phyloP scores from a whole-genome alignment of 257 asterid species.

The Parsonsia alboflavescens region DNA sequence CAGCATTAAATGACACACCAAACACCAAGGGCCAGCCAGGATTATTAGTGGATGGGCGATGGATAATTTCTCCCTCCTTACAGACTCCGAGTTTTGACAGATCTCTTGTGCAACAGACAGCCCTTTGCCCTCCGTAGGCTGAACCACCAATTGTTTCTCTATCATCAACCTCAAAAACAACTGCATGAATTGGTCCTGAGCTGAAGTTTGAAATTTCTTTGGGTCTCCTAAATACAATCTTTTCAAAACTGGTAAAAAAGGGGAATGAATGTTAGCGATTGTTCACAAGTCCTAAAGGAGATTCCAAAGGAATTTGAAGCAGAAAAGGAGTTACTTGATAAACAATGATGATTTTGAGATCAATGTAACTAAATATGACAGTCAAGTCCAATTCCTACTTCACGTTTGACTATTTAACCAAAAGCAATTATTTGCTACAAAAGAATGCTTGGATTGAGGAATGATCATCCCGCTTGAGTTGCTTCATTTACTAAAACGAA shows the following conservation, averaged over 20 bases:
- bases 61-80: slow-evolving; percentile 70
- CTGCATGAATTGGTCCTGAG: slow-evolving; percentile 59
- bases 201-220: slow-evolving; percentile 67
- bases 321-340: background rate
- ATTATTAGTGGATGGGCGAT: slow-evolving; percentile 67
- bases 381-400: background rate
- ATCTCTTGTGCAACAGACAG: slow-evolving; percentile 84
- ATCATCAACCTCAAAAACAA: slow-evolving; percentile 89
- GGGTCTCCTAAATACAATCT: slow-evolving; percentile 71
- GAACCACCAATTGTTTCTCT: slow-evolving; percentile 87
- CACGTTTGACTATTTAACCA: background rate
- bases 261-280: slow-evolving; percentile 23
- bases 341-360: background rate
- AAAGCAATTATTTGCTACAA: background rate
- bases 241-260: slow-evolving; percentile 57
- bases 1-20: slow-evolving; percentile 60
- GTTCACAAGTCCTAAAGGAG: background rate
- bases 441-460: background rate
- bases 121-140: slow-evolving; percentile 96
- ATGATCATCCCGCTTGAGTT: background rate
- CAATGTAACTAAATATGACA: background rate
- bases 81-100: slow-evolving; percentile 95
- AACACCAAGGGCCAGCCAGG: slow-evolving; percentile 92
- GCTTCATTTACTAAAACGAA: background rate
- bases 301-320: slow-evolving; percentile 1